Evolutionary conservation across 2,329 filamentous ascomycete genomes (phyloP).

Genomic region (Calonectria honghensis): DNA sequence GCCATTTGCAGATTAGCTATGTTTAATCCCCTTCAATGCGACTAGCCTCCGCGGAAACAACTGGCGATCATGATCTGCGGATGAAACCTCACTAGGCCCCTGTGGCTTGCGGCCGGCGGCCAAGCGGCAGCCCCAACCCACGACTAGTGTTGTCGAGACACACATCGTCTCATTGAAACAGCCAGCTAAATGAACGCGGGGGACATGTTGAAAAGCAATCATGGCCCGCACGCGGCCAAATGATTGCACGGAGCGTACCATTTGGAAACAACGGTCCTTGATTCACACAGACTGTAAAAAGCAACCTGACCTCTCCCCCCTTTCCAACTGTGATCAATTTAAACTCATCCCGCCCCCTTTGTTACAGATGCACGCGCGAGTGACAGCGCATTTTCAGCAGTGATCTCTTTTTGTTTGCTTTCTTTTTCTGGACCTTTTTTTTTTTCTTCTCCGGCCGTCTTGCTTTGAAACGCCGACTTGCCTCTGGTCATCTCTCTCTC

Average conservation of each 20-base stretch:
- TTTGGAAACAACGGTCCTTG: conserved; percentile 27
- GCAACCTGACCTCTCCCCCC: conserved; percentile 15
- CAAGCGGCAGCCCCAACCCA: conserved; percentile 8
- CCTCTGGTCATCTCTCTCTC: background rate
- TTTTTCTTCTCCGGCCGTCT: background rate
- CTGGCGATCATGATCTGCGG: conserved; percentile 34
- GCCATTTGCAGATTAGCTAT: background rate
- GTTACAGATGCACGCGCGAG: background rate
- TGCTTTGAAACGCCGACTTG: conserved; percentile 17
- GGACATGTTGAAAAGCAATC: conserved; percentile 9
- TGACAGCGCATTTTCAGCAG: background rate
- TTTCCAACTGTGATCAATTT: conserved; percentile 8
- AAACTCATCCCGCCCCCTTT: conserved; percentile 6
- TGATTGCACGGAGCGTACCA: background rate
- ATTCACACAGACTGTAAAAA: conserved; percentile 19
- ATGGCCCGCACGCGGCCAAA: conserved; percentile 6
- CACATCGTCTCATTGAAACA: conserved; percentile 26
- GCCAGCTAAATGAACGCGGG: conserved; percentile 23
- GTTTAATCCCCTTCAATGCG: background rate
- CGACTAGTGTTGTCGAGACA: conserved; percentile 11
- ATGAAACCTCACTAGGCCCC: conserved; percentile 33
- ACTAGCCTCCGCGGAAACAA: background rate
- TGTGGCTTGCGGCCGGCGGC: conserved; percentile 12
- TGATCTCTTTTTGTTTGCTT: background rate
- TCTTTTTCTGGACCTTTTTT: background rate